A percentile compares a stretch with the other conserved stretches of the same genome.
These are phyloP conservation scores for Cryphonectria carpinicola DNA, from an alignment of 2,329 filamentous ascomycete genomes.

Conservation along the genomic window DNA sequence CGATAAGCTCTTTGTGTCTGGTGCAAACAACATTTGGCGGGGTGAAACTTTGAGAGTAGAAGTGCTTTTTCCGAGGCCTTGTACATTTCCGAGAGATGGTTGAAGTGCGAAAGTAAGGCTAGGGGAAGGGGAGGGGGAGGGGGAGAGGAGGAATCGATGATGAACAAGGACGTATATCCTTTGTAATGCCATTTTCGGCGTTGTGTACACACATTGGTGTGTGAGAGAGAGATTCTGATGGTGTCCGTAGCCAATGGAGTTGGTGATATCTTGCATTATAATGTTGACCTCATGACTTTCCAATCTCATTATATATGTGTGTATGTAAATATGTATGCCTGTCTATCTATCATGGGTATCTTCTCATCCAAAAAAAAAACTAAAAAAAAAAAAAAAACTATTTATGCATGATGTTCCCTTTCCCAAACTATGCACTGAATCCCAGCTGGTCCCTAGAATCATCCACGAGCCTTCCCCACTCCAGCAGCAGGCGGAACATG, in stretches of 20 bases:
- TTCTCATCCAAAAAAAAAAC: background rate
- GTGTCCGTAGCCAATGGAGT: constrained; percentile 23
- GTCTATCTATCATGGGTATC: background rate
- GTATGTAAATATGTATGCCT: background rate
- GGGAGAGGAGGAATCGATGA: background rate
- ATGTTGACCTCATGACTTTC: no score
- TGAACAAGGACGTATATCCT: constrained; percentile 2
- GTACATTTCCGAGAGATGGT: background rate
- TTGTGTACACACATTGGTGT: constrained; percentile 22
- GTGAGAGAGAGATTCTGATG: constrained; percentile 16
- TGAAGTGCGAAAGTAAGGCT: background rate
- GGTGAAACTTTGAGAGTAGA: background rate
- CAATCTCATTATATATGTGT: background rate
- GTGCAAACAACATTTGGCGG: background rate
- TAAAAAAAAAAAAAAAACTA: background rate
- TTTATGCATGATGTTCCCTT: background rate
- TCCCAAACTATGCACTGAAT: constrained; percentile 30
- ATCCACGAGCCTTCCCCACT: constrained; percentile 49
- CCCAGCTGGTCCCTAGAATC: constrained; percentile 44
- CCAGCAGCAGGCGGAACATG: constrained; percentile 56
- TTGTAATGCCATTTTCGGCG: constrained; percentile 20
- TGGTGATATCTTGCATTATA: constrained; percentile 9
- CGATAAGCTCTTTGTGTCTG: constrained; percentile 1
- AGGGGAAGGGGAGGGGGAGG: no score
- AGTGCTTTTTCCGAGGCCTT: background rate